Percentiles rank a stretch among this genome's conserved stretches.
Evolutionary conservation across 169 alveolate species (phyloP).

Genomic region (Perkinsus chesapeaki): DNA sequence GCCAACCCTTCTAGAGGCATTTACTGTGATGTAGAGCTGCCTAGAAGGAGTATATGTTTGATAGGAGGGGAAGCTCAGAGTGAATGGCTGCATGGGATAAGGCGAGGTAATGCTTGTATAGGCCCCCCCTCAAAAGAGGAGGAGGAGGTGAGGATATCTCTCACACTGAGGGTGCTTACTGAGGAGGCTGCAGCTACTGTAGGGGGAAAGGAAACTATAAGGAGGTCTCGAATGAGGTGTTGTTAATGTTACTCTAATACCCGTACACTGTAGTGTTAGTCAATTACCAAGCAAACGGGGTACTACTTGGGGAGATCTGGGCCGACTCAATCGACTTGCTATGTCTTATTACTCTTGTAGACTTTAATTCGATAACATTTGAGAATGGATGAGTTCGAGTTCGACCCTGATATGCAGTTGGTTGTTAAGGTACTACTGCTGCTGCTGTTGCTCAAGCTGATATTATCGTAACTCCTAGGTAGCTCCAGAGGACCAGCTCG

Average conservation of each 20-base stretch:
- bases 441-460: neutral
- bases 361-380: too few species aligned
- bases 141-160: neutral
- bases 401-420: neutral
- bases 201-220: neutral
- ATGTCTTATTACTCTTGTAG: too few species aligned
- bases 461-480: neutral
- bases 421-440: neutral
- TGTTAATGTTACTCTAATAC: neutral
- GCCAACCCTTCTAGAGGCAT: neutral
- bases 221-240: neutral
- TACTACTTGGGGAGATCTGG: too few species aligned
- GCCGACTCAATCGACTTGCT: too few species aligned
- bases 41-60: neutral
- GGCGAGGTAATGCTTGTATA: neutral
- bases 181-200: neutral
- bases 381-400: neutral
- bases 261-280: neutral
- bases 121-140: too few species aligned
- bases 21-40: neutral
- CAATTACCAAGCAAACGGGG: too few species aligned
- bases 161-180: neutral
- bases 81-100: neutral
- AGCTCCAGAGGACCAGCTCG: constrained; percentile 32
- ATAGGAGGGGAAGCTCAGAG: neutral